A percentile compares a stretch with the other conserved stretches of the same genome.
phyloP scores from a whole-genome alignment of 1,284 basidiomycete genomes.

The Ustilago hordei region DNA sequence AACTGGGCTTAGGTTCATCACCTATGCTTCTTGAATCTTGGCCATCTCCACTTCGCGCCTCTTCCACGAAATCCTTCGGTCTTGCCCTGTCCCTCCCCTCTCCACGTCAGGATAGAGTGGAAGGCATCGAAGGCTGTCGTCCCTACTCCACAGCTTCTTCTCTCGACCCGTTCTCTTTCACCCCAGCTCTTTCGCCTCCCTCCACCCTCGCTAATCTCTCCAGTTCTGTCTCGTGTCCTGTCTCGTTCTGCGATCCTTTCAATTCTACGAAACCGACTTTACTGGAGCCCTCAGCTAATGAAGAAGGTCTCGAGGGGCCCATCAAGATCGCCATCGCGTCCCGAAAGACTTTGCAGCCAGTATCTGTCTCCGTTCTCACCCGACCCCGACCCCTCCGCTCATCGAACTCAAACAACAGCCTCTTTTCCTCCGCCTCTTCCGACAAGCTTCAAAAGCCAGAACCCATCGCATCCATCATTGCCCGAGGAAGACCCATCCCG shows the following conservation, averaged over 20 bases:
- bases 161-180: slow-evolving; percentile 9
- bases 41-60: slow-evolving; percentile 21
- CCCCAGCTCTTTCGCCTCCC: neutral
- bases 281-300: neutral
- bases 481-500: slow-evolving; percentile 21
- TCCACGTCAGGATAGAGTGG: neutral
- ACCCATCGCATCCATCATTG: neutral
- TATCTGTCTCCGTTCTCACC: slow-evolving; percentile 13
- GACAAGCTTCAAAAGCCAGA: slow-evolving; percentile 8
- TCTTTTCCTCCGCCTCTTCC: slow-evolving; percentile 16
- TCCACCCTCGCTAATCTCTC: neutral
- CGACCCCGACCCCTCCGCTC: slow-evolving; percentile 22
- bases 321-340: slow-evolving; percentile 11
- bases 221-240: slow-evolving; percentile 23
- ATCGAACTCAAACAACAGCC: slow-evolving; percentile 11
- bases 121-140: slow-evolving; percentile 22
- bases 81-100: neutral
- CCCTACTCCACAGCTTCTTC: slow-evolving; percentile 9
- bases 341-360: slow-evolving; percentile 6
- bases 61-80: neutral
- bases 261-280: neutral
- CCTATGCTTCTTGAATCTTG: slow-evolving; percentile 19
- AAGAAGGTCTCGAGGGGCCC: slow-evolving; percentile 6
- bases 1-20: slow-evolving; percentile 27
- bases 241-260: neutral